phyloP scores from a whole-genome alignment of 2,329 filamentous ascomycete species.

The Metarhizium album region DNA sequence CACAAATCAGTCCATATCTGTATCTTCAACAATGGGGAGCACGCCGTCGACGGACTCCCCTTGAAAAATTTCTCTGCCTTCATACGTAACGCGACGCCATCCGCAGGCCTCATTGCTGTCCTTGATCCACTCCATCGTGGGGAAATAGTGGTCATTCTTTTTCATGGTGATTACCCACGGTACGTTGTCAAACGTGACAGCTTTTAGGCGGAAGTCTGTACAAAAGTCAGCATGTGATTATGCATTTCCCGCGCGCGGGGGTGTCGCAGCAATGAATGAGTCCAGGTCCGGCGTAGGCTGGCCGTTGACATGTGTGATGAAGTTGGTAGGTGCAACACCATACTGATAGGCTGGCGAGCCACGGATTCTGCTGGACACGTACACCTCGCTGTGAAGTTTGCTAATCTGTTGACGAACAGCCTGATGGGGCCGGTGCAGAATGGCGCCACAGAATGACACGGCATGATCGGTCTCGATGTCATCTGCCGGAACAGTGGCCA shows the following conservation, averaged over 20 bases:
- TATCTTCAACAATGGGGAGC: conserved; percentile 28
- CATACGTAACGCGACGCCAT: conserved; percentile 54
- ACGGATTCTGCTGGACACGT: conserved; percentile 77
- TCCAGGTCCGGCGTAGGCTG: conserved; percentile 73
- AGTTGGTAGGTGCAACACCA: conserved; percentile 89
- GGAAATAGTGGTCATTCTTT: conserved; percentile 97
- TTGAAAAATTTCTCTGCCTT: conserved; percentile 39
- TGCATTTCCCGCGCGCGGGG: conserved; percentile 81
- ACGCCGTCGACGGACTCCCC: conserved; percentile 46
- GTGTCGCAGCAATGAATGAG: conserved; percentile 68
- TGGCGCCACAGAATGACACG: conserved; percentile 88
- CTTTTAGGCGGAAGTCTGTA: conserved; percentile 84
- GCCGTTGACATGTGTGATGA: conserved; percentile 93
- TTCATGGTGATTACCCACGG: conserved; percentile 99
- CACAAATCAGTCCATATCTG: conserved; percentile 28
- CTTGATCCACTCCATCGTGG: conserved; percentile 60
- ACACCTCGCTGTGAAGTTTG: conserved; percentile 92
- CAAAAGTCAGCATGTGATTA: conserved; percentile 31
- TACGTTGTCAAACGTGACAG: conserved; percentile 97
- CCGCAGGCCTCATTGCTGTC: conserved; percentile 47
- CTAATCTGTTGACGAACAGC: conserved; percentile 95
- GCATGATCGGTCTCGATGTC: conserved; percentile 89
- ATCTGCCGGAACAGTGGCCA: conserved; percentile 78
- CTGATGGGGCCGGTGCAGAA: conserved; percentile 87
- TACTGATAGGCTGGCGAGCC: conserved; percentile 84